Base-by-base conservation (phyloP, 2,329 filamentous ascomycete genomes). In the Clonostachys solani region DNA sequence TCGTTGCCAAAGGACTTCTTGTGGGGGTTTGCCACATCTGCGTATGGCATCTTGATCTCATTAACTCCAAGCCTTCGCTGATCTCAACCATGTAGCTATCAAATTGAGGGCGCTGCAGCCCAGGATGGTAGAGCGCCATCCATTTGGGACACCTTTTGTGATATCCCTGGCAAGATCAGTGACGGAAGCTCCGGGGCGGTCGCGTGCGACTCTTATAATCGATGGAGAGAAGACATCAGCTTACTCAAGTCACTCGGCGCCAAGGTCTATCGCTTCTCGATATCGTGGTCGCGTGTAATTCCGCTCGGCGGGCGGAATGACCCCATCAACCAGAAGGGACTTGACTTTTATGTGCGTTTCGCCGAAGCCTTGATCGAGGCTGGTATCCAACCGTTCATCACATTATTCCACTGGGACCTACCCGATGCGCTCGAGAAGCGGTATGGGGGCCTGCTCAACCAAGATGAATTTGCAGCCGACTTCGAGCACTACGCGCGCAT, bases 121-220 rank as follows among this genome's bases (percentile, higher is more conserved):
- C 80, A 85, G 60, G 89, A 92, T 62, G 90, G 89, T 54, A 87
- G 89, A 53, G 86, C 81, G 17, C 84, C 87, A 46, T 89, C 86
- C 51, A 94, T 95, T 65, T 95, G 90, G 90, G 90, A 95, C 68
- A 85, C 80, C n/a, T 95, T 95, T 72, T 92, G 87, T 69, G 62
- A 66, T 48, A 62, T 64, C 5, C 60, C 60, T 1, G 57, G 58
- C 7, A 59, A 59, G 19, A 63, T 63, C 16, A 66, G 60, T 33
- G 60, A 62, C n/a, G 55, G 55, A 17, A 62, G 58, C 33, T 72
- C 69, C 3, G 84, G 81, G 45, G 79, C 88, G 40, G 89, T 81
- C 17, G 70, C 90, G 36, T 95, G 90, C 69, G 89, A 95, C 71
- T 92, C 87, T 29, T 95, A 95, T 74, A 84, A 92, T 69, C 83